Base-by-base conservation (phyloP, 2,329 filamentous ascomycete species). In the Pseudohalonectria lignicola region DNA sequence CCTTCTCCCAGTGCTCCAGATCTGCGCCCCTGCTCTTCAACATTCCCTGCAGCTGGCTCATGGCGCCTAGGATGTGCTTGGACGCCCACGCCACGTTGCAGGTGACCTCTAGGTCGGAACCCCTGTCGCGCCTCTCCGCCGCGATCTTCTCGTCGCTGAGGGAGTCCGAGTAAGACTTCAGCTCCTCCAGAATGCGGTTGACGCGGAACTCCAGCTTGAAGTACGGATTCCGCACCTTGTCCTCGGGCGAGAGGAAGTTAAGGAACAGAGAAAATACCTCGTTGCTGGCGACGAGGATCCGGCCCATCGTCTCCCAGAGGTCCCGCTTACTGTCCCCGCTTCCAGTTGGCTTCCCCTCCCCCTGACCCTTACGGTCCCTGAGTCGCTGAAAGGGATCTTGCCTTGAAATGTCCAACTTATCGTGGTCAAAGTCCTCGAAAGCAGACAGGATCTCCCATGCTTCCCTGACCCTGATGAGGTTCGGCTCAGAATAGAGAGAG, bases 261-360 rank as follows among this genome's bases (percentile, higher is more conserved):
- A 64, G 58, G 41, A 76, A 68, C 54, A 71, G 67, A 37, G 67
- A 57, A 49, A 75, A 71, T 53, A 76, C 66, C 30, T 67, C 63
- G 49, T 71, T 60, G 46, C 74, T 73, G 43, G 65, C 60, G 17
- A 74, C 55, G 13, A 76, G 58, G 54, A 76, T 71, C 37, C 65
- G 65, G 43, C 71, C 66, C 12, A 76, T 50, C 3, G 69, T 72
- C 32, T 59, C 57, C 44, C 69, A 67, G 1, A 74, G 56, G 41
- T 74, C 68, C 36, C 60, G 23, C 12, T 31, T 37, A 17, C 18
- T 26, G 21, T 18, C 5, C 13, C 20, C 15, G 34, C 16, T 12
- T 31, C 30, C 30, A 2, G 30, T 12, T 11, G 17, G 11, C 30
- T 18, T 31, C 15, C 16, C 30, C 12, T 16, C 3, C 30, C 15